phyloP scores from a whole-genome alignment of 2,329 filamentous ascomycete genomes.

The Pestalotiopsis sp. region DNA sequence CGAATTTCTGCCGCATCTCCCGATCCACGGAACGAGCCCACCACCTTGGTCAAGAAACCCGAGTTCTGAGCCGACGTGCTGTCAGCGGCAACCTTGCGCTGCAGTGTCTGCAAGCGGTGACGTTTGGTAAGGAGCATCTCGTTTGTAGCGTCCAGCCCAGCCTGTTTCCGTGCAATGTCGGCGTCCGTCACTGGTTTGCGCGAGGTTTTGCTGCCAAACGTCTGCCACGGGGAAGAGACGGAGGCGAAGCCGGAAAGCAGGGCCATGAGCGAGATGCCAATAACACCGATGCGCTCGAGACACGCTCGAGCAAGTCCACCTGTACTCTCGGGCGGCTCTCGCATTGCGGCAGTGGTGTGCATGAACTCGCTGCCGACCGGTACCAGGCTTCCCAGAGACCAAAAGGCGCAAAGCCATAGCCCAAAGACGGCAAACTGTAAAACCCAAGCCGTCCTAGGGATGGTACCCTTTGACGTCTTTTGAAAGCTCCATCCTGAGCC shows the following conservation, averaged over 20 bases:
- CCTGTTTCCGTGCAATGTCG: slow-evolving; percentile 75
- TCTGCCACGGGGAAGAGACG: slow-evolving; percentile 86
- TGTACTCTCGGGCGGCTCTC: slow-evolving; percentile 37
- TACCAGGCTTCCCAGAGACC: slow-evolving; percentile 69
- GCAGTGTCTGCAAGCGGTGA: slow-evolving; percentile 68
- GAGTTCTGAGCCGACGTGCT: slow-evolving; percentile 40
- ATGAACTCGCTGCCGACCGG: slow-evolving; percentile 43
- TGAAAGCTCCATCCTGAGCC: slow-evolving; percentile 63
- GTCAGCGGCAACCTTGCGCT: slow-evolving; percentile 56
- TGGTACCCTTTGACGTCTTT: slow-evolving; percentile 53
- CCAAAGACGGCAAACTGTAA: slow-evolving; percentile 63
- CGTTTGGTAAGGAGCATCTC: slow-evolving; percentile 79
- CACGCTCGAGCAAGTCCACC: slow-evolving; percentile 51
- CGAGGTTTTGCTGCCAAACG: slow-evolving; percentile 63
- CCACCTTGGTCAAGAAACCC: slow-evolving; percentile 72
- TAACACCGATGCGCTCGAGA: slow-evolving; percentile 73
- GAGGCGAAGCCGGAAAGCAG: slow-evolving; percentile 86
- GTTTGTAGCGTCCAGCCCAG: slow-evolving; percentile 73
- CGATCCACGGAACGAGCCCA: slow-evolving; percentile 69
- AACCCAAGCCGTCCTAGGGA: slow-evolving; percentile 63
- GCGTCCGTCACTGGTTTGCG: slow-evolving; percentile 67
- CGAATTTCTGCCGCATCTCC: slow-evolving; percentile 60
- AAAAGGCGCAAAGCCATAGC: slow-evolving; percentile 73
- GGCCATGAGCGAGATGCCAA: slow-evolving; percentile 85
- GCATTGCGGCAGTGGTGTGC: slow-evolving; percentile 38